phyloP scores from a whole-genome alignment of 768 basidiomycete species.

The Amanita phalloides region DNA sequence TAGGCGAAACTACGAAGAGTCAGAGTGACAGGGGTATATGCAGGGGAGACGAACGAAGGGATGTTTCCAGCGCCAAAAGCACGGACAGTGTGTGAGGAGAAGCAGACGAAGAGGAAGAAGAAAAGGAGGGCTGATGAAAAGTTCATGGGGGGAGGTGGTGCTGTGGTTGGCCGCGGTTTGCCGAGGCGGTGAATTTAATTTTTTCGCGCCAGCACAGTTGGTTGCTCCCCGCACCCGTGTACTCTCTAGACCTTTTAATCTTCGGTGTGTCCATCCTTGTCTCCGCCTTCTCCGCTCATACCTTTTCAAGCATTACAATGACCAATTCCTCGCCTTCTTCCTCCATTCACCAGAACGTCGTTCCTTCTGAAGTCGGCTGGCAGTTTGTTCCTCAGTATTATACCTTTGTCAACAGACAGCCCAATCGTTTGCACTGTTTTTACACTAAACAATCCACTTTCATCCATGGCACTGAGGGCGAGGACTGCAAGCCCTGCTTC shows the following conservation, averaged over 20 bases:
- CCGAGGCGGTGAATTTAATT: slow-evolving; percentile 22
- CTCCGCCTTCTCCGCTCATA: slow-evolving; percentile 2
- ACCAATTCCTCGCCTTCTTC: slow-evolving; percentile 28
- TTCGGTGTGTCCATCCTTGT: slow-evolving; percentile 18
- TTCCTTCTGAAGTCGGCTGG: slow-evolving; percentile 96
- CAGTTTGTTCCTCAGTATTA: slow-evolving; percentile 99
- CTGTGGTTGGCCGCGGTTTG: slow-evolving; percentile 6
- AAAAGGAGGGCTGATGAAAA: slow-evolving; percentile 19
- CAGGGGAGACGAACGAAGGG: slow-evolving; percentile 39
- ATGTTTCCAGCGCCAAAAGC: slow-evolving; percentile 87
- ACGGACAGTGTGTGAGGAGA: slow-evolving; percentile 47
- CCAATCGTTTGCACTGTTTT: slow-evolving; percentile 94
- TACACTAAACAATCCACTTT: slow-evolving; percentile 98
- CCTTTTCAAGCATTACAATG: slow-evolving; percentile 17
- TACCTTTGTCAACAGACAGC: slow-evolving; percentile 97
- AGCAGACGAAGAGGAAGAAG: slow-evolving; percentile 42
- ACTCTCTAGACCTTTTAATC: slow-evolving; percentile 22
- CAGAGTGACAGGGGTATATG: slow-evolving; percentile 7
- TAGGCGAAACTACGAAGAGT: slow-evolving; percentile 52
- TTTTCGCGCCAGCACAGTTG: slow-evolving; percentile 19
- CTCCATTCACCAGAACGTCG: slow-evolving; percentile 49
- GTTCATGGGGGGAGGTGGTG: too few species aligned
- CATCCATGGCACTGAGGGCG: slow-evolving; percentile 95
- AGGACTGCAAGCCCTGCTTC: slow-evolving; percentile 80
- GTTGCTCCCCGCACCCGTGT: slow-evolving; percentile 18